A percentile compares a stretch with the other conserved stretches of the same genome.
These are phyloP conservation scores for Astragalus glycyphyllos DNA, from an alignment of 306 rosid genomes.

Conservation along the genomic window DNA sequence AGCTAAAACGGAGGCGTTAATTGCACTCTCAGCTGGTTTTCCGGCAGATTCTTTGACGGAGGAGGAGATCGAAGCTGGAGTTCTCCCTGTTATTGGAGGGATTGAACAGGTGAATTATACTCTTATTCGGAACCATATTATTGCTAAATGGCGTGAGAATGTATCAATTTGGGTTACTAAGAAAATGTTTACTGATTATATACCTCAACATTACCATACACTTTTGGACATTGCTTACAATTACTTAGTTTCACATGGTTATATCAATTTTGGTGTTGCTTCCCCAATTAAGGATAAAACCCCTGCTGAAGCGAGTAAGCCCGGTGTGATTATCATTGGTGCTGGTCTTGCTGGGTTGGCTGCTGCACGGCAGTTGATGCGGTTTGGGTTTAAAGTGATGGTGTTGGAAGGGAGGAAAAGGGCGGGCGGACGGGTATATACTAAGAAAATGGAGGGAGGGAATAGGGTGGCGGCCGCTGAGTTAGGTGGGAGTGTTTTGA, in stretches of 20 bases:
- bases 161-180: constrained; percentile 78
- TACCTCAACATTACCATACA: constrained; percentile 67
- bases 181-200: constrained; percentile 66
- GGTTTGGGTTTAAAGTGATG: constrained; percentile 86
- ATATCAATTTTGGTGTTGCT: constrained; percentile 83
- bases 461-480: constrained; percentile 92
- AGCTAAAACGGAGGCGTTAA: constrained; percentile 82
- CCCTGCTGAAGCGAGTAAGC: constrained; percentile 62
- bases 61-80: constrained; percentile 85
- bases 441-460: constrained; percentile 96
- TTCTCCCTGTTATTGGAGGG: constrained; percentile 77
- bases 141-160: constrained; percentile 93
- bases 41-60: constrained; percentile 91
- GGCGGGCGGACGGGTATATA: constrained; percentile 85
- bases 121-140: constrained; percentile 88
- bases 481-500: constrained; percentile 97
- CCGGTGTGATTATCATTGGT: constrained; percentile 70
- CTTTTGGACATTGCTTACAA: constrained; percentile 78
- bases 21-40: constrained; percentile 82
- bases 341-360: constrained; percentile 95
- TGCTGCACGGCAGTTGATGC: constrained; percentile 86
- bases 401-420: constrained; percentile 91
- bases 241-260: constrained; percentile 78
- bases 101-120: constrained; percentile 94
- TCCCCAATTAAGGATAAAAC: constrained; percentile 65